Conservation (phyloP, 2,329 filamentous ascomycete species). For the Calonectria pseudoreteaudii region DNA sequence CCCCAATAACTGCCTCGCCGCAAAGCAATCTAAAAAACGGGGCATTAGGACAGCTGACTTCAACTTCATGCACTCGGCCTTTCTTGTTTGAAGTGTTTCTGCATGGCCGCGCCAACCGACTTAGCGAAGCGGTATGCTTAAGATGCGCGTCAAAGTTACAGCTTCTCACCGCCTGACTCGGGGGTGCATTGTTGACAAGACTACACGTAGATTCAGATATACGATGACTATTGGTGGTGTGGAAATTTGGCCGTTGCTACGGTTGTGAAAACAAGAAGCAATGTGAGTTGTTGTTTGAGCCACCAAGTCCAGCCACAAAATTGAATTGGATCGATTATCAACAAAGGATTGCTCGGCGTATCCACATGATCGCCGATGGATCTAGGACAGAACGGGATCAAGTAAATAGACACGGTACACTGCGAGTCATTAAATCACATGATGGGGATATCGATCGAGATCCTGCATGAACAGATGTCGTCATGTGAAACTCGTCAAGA, state of each 20-base stretch:
- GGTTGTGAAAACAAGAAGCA: not conserved
- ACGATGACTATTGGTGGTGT: not conserved
- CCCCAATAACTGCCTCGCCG: not conserved
- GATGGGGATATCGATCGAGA: not conserved
- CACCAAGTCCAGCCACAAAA: not conserved
- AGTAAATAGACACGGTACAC: not conserved
- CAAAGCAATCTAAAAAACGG: not conserved
- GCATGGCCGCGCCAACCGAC: slow-evolving; percentile 9
- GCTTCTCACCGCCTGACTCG: not conserved
- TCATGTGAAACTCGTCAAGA: not conserved
- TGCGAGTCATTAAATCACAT: not conserved
- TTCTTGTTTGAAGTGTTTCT: slow-evolving; percentile 4
- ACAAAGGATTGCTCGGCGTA: not conserved
- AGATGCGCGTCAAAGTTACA: not conserved
- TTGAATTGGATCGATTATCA: not conserved
- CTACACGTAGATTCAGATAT: not conserved
- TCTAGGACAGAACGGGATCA: not conserved
- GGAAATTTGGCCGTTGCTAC: not conserved
- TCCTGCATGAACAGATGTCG: not conserved
- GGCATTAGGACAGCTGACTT: not conserved
- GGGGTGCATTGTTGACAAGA: not conserved
- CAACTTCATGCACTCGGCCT: slow-evolving; percentile 12
- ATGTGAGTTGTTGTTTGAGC: not conserved
- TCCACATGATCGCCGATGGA: not conserved
- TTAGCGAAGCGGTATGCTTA: not conserved